Percentiles rank a stretch among this genome's conserved stretches.
Evolutionary conservation across 192 early-diverging fungal genomes (phyloP).

Genomic region (Allomyces javanicus): DNA sequence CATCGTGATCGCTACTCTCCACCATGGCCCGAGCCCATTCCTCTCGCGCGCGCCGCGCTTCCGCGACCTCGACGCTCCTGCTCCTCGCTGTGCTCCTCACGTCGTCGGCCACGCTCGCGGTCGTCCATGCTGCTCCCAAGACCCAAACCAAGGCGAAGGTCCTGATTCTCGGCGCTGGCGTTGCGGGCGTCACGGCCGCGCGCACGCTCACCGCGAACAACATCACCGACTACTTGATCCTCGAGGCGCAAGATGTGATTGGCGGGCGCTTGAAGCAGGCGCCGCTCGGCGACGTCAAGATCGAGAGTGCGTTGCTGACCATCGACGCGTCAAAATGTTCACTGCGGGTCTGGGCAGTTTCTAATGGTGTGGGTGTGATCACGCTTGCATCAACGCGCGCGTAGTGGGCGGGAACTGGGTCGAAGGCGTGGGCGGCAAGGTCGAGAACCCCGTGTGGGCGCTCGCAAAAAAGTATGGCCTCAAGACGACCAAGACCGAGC

Average conservation of each 20-base stretch:
- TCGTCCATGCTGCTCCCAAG: too few species aligned
- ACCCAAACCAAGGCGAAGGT: slow-evolving; percentile 12
- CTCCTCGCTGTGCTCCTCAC: too few species aligned
- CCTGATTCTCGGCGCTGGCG: slow-evolving; percentile 18
- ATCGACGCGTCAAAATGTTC: too few species aligned
- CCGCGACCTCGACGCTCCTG: too few species aligned
- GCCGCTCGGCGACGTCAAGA: slow-evolving; percentile 7
- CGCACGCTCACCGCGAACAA: slow-evolving; percentile 8
- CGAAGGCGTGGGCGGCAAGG: slow-evolving; percentile 15
- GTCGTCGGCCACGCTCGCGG: too few species aligned
- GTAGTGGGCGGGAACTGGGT: not conserved
- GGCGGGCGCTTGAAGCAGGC: slow-evolving; percentile 14
- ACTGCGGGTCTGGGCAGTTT: too few species aligned
- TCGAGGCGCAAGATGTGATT: slow-evolving; percentile 13
- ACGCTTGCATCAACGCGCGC: not conserved
- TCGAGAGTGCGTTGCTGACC: not conserved
- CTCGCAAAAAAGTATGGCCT: slow-evolving; percentile 12
- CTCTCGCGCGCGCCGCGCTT: too few species aligned
- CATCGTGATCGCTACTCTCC: too few species aligned
- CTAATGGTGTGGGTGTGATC: too few species aligned
- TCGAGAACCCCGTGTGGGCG: slow-evolving; percentile 13
- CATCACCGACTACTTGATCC: slow-evolving; percentile 14
- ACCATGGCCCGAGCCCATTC: too few species aligned
- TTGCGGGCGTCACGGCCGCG: slow-evolving; percentile 14
- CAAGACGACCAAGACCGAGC: slow-evolving; percentile 10